Evolutionary conservation across 768 basidiomycete genomes (phyloP).

Genomic region (Leccinellum rugosiceps): DNA sequence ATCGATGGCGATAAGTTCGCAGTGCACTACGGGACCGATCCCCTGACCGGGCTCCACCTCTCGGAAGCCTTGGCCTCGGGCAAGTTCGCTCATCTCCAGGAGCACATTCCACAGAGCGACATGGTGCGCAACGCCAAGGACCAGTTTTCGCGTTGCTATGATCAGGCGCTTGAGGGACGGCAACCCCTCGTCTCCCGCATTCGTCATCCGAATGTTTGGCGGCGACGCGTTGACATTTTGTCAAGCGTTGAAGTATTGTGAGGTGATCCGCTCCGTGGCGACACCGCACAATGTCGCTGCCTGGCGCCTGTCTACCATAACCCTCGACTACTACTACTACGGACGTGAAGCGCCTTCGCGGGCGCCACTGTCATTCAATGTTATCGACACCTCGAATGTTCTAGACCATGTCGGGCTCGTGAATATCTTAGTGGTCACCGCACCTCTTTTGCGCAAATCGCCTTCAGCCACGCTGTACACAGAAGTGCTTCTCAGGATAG

Average conservation of each 20-base stretch:
- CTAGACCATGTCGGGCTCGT: conserved; percentile 25
- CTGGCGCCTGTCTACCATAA: conserved; percentile 23
- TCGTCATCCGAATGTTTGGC: conserved; percentile 28
- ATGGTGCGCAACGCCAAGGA: conserved; percentile 14
- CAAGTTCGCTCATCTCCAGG: background rate
- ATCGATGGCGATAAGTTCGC: conserved; percentile 24
- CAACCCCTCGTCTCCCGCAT: conserved; percentile 14
- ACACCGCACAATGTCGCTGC: conserved; percentile 21
- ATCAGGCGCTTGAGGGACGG: conserved; percentile 9
- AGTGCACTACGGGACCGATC: conserved; percentile 30
- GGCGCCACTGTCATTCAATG: conserved; percentile 29
- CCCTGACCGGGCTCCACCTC: conserved; percentile 29
- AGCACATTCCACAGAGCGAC: conserved; percentile 1
- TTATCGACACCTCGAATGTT: conserved; percentile 33
- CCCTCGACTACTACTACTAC: conserved; percentile 20
- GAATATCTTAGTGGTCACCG: conserved; percentile 24
- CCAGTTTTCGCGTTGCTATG: conserved; percentile 25
- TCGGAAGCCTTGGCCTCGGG: conserved; percentile 23
- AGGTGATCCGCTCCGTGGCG: conserved; percentile 1
- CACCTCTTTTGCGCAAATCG: conserved; percentile 19
- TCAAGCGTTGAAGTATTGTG: conserved; percentile 17
- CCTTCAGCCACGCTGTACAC: conserved; percentile 27
- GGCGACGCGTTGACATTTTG: conserved; percentile 29
- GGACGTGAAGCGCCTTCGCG: conserved; percentile 1
- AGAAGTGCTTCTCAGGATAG: conserved; percentile 20